Base-by-base conservation (phyloP, 2,329 filamentous ascomycete species). In the Pyrenophora graminea region DNA sequence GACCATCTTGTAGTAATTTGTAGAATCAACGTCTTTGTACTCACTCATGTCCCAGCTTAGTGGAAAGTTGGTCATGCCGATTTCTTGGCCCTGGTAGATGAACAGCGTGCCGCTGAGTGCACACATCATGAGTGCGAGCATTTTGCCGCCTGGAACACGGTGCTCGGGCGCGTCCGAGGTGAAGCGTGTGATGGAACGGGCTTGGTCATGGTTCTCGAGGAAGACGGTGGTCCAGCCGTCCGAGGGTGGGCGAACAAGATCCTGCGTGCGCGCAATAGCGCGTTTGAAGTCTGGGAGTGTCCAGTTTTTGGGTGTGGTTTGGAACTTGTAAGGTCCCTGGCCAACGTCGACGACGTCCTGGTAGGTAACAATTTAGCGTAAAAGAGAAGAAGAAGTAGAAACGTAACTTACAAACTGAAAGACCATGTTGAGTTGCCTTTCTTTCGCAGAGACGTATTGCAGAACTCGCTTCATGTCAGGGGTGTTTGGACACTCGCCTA, bases 401-500 rank as follows among this genome's bases (percentile, higher is more conserved):
- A 17, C 12, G 21, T 25, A 13, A 55, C 83, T 69, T 56, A 68
- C 66, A n/a, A 72, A 72, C 60, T 72, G 69, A 46, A 89, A 89
- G 1, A 88, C 83, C 86, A 89, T 89, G 65, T 84, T 81, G 41
- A 89, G 73, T 68, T 88, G 82, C 51, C 80, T 79, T 48, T 82
- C 80, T 23, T 78, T 71, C 0, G 82, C 79, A 3, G 80, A 79
- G 12, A 88, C 83, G 56, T 86, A 88, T 15, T 77, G 66, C 6
- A 88, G 70, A 1, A 88, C 84, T 32, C 82, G 76, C 3, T 72
- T 69, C 23, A 80, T 77, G 48, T 86, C 80, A 0, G 82, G 84
- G 0, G 85, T 87, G 59, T 81, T 73, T 0, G 86, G 85, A 21
- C 88, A 80, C 70, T 90, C 87, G 41, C 87, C 87, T 0, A 90